These are phyloP conservation scores for Anisodus acutangulus DNA, from an alignment of 257 asterid species.

Conservation along the genomic window DNA sequence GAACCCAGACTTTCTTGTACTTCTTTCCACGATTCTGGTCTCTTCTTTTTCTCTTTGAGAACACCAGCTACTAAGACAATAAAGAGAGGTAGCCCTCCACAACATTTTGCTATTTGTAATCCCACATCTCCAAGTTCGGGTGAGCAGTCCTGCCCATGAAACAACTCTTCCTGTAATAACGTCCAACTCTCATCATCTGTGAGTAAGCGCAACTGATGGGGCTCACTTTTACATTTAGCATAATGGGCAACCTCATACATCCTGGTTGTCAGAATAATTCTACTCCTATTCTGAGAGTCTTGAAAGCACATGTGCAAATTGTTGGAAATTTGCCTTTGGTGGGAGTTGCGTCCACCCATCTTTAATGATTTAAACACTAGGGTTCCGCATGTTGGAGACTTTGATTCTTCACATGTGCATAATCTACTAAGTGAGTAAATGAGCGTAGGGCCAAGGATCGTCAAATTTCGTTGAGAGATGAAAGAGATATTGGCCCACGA, in stretches of 20 bases:
- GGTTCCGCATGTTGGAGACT: too few relatives aligned
- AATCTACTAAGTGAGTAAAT: too few relatives aligned
- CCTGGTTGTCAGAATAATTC: not conserved
- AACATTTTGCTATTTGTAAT: not conserved
- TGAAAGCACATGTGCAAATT: not conserved
- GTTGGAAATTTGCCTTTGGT: too few relatives aligned
- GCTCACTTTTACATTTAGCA: not conserved
- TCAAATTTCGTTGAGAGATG: too few relatives aligned
- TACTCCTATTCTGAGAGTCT: not conserved
- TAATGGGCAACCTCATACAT: not conserved
- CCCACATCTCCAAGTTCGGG: slow-evolving; percentile 1
- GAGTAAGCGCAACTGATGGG: not conserved
- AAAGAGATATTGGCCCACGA: too few relatives aligned
- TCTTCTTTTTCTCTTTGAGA: not conserved
- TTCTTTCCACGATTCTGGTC: not conserved
- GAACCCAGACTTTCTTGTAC: not conserved
- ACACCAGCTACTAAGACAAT: not conserved
- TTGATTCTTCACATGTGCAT: too few relatives aligned
- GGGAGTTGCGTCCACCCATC: too few relatives aligned
- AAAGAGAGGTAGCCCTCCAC: not conserved
- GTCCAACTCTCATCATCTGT: slow-evolving; percentile 9
- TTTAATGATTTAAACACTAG: too few relatives aligned
- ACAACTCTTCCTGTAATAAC: not conserved
- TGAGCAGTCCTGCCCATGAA: not conserved
- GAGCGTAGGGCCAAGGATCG: too few relatives aligned